Evolutionary conservation across 2,329 filamentous ascomycete species (phyloP), one percentile per base, ranked within the genome.

Genomic region (Fusarium nygamai): DNA sequence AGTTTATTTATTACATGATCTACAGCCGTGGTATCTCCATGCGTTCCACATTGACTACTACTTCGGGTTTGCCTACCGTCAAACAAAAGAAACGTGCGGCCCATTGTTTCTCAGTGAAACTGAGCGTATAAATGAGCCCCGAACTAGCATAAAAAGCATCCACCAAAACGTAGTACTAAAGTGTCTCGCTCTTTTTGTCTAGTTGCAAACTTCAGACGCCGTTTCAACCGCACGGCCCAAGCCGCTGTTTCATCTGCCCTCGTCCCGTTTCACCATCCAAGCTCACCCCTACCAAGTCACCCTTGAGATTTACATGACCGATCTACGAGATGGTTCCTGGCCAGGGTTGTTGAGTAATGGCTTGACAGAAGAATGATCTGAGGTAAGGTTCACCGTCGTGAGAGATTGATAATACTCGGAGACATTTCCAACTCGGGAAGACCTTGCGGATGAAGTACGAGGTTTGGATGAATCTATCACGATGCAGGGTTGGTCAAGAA

Each of bases 191-290:
- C 24, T 41, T 63, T 48, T 54, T 56, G n/a, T 61, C 36, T 10
- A 11, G 8, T 7, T 38, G 6, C 1, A 22, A 48, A 34, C 41
- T 27, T 50, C 24, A 20, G 47, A 41, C 17, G 20, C 43, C 44
- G 61, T 73, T 71, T 74, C 62, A 61, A 16, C 41, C 43, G 61
- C 71, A 72, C 43, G 69, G 63, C 53, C 66, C 38, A 19, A 17
- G 31, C 67, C 38, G 33, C 53, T 24, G 71, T 74, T 72, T 74
- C 71, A 74, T 56, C 57, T 46, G 17, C 5, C 46, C 41, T 48
- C 71, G 24, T 47, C 34, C 68, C 39, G 72, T 74, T 74, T 74
- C 72, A 74, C 48, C 44, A 72, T 65, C n/a, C 53, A 64, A 54
- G 65, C 36, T 44, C 22, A 41, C 20, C 20, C 39, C 24, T 38